These are phyloP conservation scores for Gastrolobium bilobum DNA, from an alignment of 306 rosid species.

Conservation along the genomic window DNA sequence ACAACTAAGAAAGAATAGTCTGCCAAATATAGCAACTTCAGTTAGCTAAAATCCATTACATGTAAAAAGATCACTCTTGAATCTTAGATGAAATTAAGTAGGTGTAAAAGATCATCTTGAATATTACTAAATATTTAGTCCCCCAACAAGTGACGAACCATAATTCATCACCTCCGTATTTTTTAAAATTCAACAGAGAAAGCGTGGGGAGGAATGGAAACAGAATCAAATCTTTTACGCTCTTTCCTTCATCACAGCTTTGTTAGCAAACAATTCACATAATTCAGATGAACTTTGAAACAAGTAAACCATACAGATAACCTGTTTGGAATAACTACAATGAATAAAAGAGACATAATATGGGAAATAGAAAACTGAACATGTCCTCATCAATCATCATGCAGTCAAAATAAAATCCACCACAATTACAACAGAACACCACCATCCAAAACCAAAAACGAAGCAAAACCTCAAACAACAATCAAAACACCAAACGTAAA, in stretches of 20 bases:
- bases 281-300: conserved; percentile 35
- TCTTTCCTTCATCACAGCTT: conserved; percentile 47
- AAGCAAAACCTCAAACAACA: conserved; percentile 14
- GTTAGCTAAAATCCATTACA: background rate
- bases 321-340: background rate
- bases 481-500: background rate
- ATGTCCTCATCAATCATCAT: conserved; percentile 39
- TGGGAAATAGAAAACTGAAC: conserved; percentile 38
- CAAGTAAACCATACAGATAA: conserved; percentile 25
- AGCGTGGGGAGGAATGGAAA: conserved; percentile 34
- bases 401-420: conserved; percentile 32
- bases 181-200: conserved; percentile 31
- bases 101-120: background rate
- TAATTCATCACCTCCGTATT: conserved; percentile 23
- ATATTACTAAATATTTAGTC: conserved; percentile 20
- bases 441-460: conserved; percentile 29
- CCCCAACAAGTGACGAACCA: background rate
- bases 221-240: conserved; percentile 30
- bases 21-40: conserved; percentile 27
- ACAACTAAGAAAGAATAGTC: background rate
- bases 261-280: conserved; percentile 49
- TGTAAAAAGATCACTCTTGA: conserved; percentile 26
- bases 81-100: background rate
- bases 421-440: background rate
- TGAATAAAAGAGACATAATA: background rate